Evolutionary conservation across 371 early-diverging fungal species (phyloP), one percentile per base, ranked within the genome.

Genomic region (Cokeromyces recurvatus): DNA sequence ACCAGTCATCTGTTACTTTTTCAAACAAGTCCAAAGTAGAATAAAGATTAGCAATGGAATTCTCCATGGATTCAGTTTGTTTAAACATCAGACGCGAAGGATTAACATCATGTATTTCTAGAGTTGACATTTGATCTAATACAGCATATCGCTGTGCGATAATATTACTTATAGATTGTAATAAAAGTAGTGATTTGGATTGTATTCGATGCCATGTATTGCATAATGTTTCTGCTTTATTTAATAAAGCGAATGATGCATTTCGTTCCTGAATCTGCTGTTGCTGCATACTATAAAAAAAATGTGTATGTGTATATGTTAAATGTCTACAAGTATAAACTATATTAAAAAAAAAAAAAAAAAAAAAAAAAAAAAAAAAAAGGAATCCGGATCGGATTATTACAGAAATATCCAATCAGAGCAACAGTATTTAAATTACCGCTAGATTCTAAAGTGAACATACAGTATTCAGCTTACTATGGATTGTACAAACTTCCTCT

Each of bases 401-500:
- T 4, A 7, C n/a, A 34, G 7, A 12, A 12, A 11, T 34, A n/a
- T 21, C 21, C 38, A 38, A 38, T 38, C 38, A 38, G 1, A 36
- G 29, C 29, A 7, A 27, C 29, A 7, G n/a, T n/a, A n/a, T n/a
- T n/a, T n/a, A n/a, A n/a, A n/a, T n/a, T n/a, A n/a, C n/a, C n/a
- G n/a, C n/a, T n/a, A n/a, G n/a, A n/a, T n/a, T n/a, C n/a, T n/a
- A n/a, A n/a, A n/a, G n/a, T n/a, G n/a, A n/a, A n/a, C n/a, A n/a
- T n/a, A n/a, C n/a, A n/a, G n/a, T n/a, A n/a, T n/a, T n/a, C n/a
- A n/a, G n/a, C n/a, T n/a, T n/a, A n/a, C n/a, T n/a, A n/a, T n/a
- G n/a, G n/a, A n/a, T n/a, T n/a, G n/a, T n/a, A n/a, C 45, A 53
- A 53, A 48, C 58, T 48, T 49, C 42, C 58, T 58, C 58, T 58